Percentiles rank a stretch among this genome's conserved stretches.
Evolutionary conservation across 2,329 filamentous ascomycete species (phyloP).

Genomic region (Ceratocystiopsis brevicomis): DNA sequence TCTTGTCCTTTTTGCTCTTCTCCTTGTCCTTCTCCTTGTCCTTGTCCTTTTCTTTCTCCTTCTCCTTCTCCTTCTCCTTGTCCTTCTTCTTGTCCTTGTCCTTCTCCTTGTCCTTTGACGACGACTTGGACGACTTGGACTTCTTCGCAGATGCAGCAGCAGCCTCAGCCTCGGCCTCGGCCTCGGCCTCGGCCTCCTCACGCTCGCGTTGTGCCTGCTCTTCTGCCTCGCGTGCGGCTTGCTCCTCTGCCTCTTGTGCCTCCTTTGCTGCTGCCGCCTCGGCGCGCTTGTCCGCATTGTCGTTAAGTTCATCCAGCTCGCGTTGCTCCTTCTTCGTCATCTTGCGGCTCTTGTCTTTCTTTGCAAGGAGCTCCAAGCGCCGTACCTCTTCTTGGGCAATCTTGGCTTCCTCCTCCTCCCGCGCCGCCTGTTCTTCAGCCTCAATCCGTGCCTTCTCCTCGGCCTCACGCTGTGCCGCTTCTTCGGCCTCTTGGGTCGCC

Average conservation of each 20-base stretch:
- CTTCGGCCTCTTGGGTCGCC: slow-evolving; percentile 20
- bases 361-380: slow-evolving; percentile 14
- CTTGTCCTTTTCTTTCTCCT: slow-evolving; percentile 12
- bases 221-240: slow-evolving; percentile 13
- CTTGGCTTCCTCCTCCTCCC: slow-evolving; percentile 17
- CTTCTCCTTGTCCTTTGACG: slow-evolving; percentile 19
- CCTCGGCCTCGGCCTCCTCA: slow-evolving; percentile 18
- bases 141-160: background rate
- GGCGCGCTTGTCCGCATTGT: slow-evolving; percentile 15
- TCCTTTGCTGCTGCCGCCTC: slow-evolving; percentile 16
- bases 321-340: slow-evolving; percentile 14
- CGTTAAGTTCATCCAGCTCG: slow-evolving; percentile 18
- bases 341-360: slow-evolving; percentile 13
- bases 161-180: slow-evolving; percentile 18
- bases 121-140: slow-evolving; percentile 15
- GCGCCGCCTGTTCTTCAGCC: slow-evolving; percentile 12
- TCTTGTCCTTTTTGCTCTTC: slow-evolving; percentile 10
- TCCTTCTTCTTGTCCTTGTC: slow-evolving; percentile 13
- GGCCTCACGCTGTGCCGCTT: slow-evolving; percentile 20
- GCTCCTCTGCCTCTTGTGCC: slow-evolving; percentile 14
- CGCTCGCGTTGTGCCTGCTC: slow-evolving; percentile 15
- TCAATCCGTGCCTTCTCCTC: slow-evolving; percentile 16
- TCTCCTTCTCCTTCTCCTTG: slow-evolving; percentile 11
- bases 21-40: slow-evolving; percentile 8
- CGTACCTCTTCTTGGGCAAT: slow-evolving; percentile 21